Conservation (phyloP, 148 eudicot genomes). For the Beta vulgaris region DNA sequence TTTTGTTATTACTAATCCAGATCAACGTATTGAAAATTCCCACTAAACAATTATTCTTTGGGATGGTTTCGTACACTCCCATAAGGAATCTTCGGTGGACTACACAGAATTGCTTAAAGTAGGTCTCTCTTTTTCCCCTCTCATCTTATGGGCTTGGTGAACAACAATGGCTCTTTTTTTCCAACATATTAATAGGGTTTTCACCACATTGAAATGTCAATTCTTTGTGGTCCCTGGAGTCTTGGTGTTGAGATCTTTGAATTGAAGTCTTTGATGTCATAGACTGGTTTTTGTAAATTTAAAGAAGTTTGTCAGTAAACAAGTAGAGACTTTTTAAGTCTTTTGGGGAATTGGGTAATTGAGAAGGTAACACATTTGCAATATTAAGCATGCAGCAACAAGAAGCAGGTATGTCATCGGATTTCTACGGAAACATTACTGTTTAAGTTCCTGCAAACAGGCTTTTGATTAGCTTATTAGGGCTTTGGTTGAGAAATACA, state of each 20-base stretch:
- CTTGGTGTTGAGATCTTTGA: neutral
- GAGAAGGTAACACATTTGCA: neutral
- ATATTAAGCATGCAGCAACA: neutral
- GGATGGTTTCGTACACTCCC: too few relatives aligned
- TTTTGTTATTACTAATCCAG: too few relatives aligned
- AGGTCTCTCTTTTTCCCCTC: too few relatives aligned
- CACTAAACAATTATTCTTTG: too few relatives aligned
- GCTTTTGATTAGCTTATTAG: neutral
- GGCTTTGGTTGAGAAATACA: neutral
- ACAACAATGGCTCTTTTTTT: neutral
- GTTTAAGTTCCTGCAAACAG: neutral
- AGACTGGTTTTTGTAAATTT: neutral
- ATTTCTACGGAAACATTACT: neutral
- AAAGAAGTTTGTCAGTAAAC: neutral
- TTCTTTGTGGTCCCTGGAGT: neutral
- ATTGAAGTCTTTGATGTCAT: neutral
- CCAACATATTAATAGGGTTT: too few relatives aligned
- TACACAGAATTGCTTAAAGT: too few relatives aligned
- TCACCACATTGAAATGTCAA: neutral
- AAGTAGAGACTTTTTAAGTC: neutral
- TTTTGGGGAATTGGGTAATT: neutral
- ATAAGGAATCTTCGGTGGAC: too few relatives aligned
- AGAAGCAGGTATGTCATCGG: neutral
- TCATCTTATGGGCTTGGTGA: too few relatives aligned
- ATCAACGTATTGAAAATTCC: too few relatives aligned